Base-by-base conservation (phyloP, 306 rosid genomes). In the Sindora glabra region DNA sequence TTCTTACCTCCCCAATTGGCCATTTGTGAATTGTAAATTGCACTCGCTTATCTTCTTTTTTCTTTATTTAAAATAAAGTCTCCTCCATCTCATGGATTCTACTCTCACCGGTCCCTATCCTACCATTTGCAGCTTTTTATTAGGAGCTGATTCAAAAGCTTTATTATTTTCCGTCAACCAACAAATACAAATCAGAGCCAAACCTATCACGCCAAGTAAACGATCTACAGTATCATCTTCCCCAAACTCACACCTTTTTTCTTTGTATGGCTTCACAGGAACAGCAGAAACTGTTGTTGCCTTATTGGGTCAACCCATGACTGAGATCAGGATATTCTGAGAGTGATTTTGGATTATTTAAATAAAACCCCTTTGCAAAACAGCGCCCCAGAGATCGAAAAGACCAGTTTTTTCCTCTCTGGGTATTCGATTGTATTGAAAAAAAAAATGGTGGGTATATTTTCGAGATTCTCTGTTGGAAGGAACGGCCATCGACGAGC, bases 381-480 rank as follows among this genome's bases (percentile, higher is more conserved):
- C n/a, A n/a, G n/a, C n/a, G n/a, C n/a, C n/a, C n/a, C n/a, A n/a
- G n/a, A 39, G 61, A 32, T 77, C 12, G n/a, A 23, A 44, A 59
- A 46, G 18, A 56, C 70, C 47, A 8, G 5, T 16, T 34, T 38
- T 67, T 58, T 56, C 67, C 52, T 9, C 61, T 27, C n/a, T n/a
- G n/a, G n/a, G n/a, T n/a, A n/a, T n/a, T 59, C 64, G 73, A 70
- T 46, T 69, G 47, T 63, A 79, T 44, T 22, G 62, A 42, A 30
- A 32, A 12, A 32, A 37, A 59, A 65, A 5, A 89, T 92, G 99
- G 99, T 89, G 73, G 96, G 99, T 60, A 59, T 92, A 64, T 92
- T 92, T 84, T 92, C 99, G 2, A 82, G 90, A 75, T 89, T 92
- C 65, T 83, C 96, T 34, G 83, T 66, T 54, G 80, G 86, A 67